Evolutionary conservation across 2,329 filamentous ascomycete species (phyloP).

Genomic region (Trichoderma sp.): DNA sequence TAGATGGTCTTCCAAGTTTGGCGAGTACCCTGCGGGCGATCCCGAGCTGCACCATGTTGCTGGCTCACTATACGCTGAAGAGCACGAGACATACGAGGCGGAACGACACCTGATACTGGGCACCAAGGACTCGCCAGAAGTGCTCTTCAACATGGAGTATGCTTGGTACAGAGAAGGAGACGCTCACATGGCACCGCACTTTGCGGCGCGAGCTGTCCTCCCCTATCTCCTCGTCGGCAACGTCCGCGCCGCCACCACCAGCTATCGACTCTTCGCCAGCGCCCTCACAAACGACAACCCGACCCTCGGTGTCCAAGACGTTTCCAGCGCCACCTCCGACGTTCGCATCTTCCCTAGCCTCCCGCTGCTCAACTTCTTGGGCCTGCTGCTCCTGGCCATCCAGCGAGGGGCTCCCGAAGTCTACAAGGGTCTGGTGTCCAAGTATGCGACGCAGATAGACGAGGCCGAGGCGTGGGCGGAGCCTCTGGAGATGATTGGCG

Average conservation of each 20-base stretch:
- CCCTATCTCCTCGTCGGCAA: slow-evolving; percentile 91
- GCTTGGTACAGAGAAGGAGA: slow-evolving; percentile 90
- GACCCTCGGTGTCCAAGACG: slow-evolving; percentile 71
- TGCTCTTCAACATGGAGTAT: slow-evolving; percentile 82
- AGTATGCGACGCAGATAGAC: slow-evolving; percentile 76
- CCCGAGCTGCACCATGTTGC: slow-evolving; percentile 92
- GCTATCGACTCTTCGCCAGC: slow-evolving; percentile 63
- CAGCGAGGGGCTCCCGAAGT: slow-evolving; percentile 76
- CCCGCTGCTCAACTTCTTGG: slow-evolving; percentile 93
- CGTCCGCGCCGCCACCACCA: slow-evolving; percentile 80
- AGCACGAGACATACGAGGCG: slow-evolving; percentile 89
- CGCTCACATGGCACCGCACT: slow-evolving; percentile 80
- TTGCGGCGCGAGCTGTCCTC: slow-evolving; percentile 81
- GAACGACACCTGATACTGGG: slow-evolving; percentile 87
- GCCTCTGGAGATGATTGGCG: slow-evolving; percentile 79
- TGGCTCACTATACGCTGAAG: slow-evolving; percentile 85
- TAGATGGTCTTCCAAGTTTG: slow-evolving; percentile 78
- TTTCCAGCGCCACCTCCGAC: slow-evolving; percentile 71
- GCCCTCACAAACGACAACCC: slow-evolving; percentile 42
- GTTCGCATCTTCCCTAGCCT: slow-evolving; percentile 82
- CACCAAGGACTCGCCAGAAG: slow-evolving; percentile 80
- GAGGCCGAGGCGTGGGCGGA: slow-evolving; percentile 79
- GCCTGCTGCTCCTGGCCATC: slow-evolving; percentile 76
- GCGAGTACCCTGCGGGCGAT: slow-evolving; percentile 86
- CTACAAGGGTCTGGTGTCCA: slow-evolving; percentile 76